phyloP scores from a whole-genome alignment of 1,284 basidiomycete species.

The Melampsora americana region DNA sequence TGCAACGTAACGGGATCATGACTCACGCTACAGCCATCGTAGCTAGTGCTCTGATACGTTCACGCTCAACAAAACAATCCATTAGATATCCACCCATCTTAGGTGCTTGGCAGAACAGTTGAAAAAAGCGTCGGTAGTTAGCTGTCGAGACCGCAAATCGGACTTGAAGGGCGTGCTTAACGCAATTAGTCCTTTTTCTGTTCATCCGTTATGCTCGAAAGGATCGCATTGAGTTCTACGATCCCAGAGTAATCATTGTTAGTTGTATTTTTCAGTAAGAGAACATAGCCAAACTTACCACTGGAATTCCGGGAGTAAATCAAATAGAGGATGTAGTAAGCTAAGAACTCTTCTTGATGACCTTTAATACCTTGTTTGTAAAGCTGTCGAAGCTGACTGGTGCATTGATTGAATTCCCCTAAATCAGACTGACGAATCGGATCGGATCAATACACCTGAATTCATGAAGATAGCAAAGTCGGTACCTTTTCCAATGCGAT shows the following conservation, averaged over 20 bases:
- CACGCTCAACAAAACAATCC: slow-evolving; percentile 95
- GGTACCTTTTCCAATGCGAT: slow-evolving; percentile 86
- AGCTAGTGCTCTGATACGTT: slow-evolving; percentile 79
- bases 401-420: slow-evolving; percentile 98
- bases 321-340: slow-evolving; percentile 94
- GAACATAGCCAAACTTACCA: slow-evolving; percentile 61
- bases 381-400: slow-evolving; percentile 80
- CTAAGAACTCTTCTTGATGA: slow-evolving; percentile 88
- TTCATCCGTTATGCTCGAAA: slow-evolving; percentile 87
- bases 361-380: slow-evolving; percentile 90
- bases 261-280: slow-evolving; percentile 16
- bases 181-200: slow-evolving; percentile 75
- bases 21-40: slow-evolving; percentile 88
- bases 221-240: slow-evolving; percentile 85
- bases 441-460: slow-evolving; percentile 40
- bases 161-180: slow-evolving; percentile 83
- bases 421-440: slow-evolving; percentile 71
- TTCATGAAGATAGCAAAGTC: background rate
- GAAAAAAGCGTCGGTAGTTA: slow-evolving; percentile 90
- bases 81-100: slow-evolving; percentile 99
- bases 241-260: slow-evolving; percentile 41
- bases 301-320: slow-evolving; percentile 89
- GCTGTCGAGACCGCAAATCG: slow-evolving; percentile 83
- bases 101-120: slow-evolving; percentile 76
- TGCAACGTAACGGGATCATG: background rate